Evolutionary conservation across 768 basidiomycete species (phyloP).

Genomic region (Kwoniella heveanensis): DNA sequence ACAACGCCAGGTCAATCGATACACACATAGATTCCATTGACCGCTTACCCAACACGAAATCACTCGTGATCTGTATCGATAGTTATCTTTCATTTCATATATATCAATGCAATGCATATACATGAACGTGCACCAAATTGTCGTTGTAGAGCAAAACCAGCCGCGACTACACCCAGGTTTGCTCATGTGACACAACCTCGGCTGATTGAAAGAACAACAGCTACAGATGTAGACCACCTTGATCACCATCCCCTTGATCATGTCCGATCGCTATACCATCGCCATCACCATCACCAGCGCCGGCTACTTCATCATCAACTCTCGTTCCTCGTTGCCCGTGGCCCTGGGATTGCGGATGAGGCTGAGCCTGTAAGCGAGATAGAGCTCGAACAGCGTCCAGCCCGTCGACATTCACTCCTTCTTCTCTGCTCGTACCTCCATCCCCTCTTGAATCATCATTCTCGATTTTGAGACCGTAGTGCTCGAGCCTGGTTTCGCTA

Average conservation of each 20-base stretch:
- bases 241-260: too few relatives aligned
- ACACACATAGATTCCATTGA: neutral
- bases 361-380: neutral
- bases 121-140: neutral
- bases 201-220: neutral
- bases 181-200: too few relatives aligned
- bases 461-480: slow-evolving; percentile 34
- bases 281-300: too few relatives aligned
- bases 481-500: slow-evolving; percentile 31
- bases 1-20: neutral
- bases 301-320: neutral
- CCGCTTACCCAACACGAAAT: neutral
- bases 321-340: neutral
- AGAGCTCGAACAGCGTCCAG: neutral
- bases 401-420: neutral
- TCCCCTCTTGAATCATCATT: neutral
- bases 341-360: neutral
- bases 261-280: too few relatives aligned
- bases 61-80: slow-evolving; percentile 1
- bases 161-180: too few relatives aligned
- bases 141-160: too few relatives aligned
- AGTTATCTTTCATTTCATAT: too few relatives aligned
- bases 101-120: neutral
- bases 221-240: neutral
- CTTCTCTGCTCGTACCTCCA: too few relatives aligned